Percentiles rank a stretch among this genome's conserved stretches.
Evolutionary conservation across 495 filamentous ascomycete species (phyloP).

Genomic region (Stereocaulon alpinum): DNA sequence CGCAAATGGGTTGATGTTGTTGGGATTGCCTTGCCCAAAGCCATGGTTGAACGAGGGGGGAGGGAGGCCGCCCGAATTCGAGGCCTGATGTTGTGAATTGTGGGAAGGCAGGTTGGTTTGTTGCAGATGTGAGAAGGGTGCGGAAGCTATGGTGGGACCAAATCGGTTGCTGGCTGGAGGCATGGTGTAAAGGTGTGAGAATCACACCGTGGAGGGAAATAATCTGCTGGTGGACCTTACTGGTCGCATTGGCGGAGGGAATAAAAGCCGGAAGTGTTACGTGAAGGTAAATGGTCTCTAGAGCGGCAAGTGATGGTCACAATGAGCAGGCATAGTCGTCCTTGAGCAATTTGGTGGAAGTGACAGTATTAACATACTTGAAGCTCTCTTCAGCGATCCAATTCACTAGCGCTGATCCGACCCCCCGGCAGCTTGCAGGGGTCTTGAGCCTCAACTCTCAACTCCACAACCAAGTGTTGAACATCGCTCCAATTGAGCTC

Average conservation of each 20-base stretch:
- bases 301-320: background rate
- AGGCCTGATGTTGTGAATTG: conserved; percentile 29
- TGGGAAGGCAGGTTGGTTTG: conserved; percentile 26
- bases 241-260: conserved; percentile 7
- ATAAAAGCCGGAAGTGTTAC: background rate
- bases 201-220: background rate
- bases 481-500: background rate
- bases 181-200: conserved; percentile 35
- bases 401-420: conserved; percentile 2
- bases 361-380: background rate
- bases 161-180: conserved; percentile 45
- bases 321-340: background rate
- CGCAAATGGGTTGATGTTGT: conserved; percentile 59
- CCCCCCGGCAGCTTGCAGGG: conserved; percentile 1
- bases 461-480: background rate
- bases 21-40: conserved; percentile 49
- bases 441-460: background rate
- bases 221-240: background rate
- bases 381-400: background rate
- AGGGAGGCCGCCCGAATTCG: conserved; percentile 46
- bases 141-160: conserved; percentile 36
- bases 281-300: background rate
- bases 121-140: conserved; percentile 42
- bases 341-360: background rate
- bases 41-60: conserved; percentile 49